Evolutionary conservation across 129 eudicot genomes (phyloP), one percentile per base, ranked within the genome.

Genomic region (Scalesia atractyloides): DNA sequence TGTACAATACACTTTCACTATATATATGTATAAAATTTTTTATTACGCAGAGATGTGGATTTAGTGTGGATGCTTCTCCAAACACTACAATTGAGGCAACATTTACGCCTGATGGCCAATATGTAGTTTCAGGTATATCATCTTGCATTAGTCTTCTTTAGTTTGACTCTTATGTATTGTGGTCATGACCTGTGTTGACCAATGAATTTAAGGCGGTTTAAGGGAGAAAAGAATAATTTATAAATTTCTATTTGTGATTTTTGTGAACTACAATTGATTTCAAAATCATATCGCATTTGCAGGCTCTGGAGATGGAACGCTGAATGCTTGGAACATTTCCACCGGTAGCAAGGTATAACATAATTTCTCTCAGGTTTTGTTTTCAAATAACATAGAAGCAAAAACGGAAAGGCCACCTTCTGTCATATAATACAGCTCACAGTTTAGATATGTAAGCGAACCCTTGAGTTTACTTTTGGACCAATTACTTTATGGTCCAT

Each of bases 61-160:
- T 87, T 78, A 86, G 86, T 82, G 84, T 90, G 81, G 98, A 94
- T 67, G 85, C 97, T 66, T 87, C 96, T 48, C 84, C 91, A 69
- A 83, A 82, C 66, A 84, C 85, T 44, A 79, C 85, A 17, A 83
- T 86, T 36, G 98, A 94, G 85, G 97, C 97, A 48, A 90, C 97
- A 17, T 94, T 94, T 84, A 86, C 98, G 33, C 97, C 98, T 33
- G 98, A 90, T 84, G 97, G 98, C 61, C 97, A 90, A 73, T 90
- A 90, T 59, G 96, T 94, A 76, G 67, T 94, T 54, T 86, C 96
- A 74, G 98, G 98, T 83, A 74, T 64, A 41, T 54, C 70, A 12
- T 51, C 49, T 52, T 80, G 16, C 9, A 22, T 59, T 69, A 34
- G 15, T 72, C 48, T 9, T 12, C 60, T 72, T 9, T 65, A 53